A percentile compares a stretch with the other conserved stretches of the same genome.
Conservation (phyloP, 306 rosid species). For the Castanea sativa region DNA sequence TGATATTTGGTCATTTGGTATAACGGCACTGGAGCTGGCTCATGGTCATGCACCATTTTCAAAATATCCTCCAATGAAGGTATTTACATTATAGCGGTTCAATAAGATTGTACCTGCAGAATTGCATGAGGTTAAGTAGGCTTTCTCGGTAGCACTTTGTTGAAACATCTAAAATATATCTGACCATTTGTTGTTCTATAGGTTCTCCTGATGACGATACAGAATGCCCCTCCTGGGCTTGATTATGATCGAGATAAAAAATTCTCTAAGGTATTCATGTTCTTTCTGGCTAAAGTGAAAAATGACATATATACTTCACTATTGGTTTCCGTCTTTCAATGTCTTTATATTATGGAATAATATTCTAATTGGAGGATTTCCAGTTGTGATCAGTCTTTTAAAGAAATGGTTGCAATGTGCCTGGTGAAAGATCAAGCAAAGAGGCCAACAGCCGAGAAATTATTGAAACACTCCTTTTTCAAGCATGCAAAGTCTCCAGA, state of each 20-base stretch:
- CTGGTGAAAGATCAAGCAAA: constrained; percentile 97
- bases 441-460: constrained; percentile 92
- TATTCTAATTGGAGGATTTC: constrained; percentile 92
- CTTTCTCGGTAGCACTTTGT: neutral
- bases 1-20: constrained; percentile 66
- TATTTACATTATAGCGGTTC: constrained; percentile 3
- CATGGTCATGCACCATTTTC: constrained; percentile 68
- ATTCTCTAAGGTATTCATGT: constrained; percentile 94
- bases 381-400: constrained; percentile 99
- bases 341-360: constrained; percentile 33
- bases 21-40: constrained; percentile 61
- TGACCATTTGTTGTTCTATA: constrained; percentile 26
- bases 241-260: constrained; percentile 96
- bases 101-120: neutral
- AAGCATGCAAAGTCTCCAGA: constrained; percentile 90
- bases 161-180: neutral
- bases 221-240: constrained; percentile 99
- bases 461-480: constrained; percentile 88
- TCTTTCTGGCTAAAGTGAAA: constrained; percentile 55
- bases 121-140: neutral
- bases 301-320: neutral
- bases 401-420: constrained; percentile 99
- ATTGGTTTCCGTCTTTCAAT: constrained; percentile 5
- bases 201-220: constrained; percentile 99
- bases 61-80: constrained; percentile 69